Base-by-base conservation (phyloP, 2,329 filamentous ascomycete genomes). In the Akanthomyces lecanii region DNA sequence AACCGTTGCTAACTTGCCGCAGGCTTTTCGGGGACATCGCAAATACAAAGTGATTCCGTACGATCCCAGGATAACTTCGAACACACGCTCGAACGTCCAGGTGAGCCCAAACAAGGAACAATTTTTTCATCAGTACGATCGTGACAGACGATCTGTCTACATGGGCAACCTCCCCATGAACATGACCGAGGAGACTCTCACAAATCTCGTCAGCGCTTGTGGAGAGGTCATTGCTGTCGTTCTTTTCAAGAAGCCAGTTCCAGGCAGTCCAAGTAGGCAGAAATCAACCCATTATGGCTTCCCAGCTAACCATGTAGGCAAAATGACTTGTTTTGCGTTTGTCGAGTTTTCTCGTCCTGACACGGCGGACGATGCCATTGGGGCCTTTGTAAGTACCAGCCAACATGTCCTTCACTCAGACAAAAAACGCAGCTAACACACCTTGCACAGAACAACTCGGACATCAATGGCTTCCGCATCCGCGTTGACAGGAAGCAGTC, bases 141-240 rank as follows among this genome's bases (percentile, higher is more conserved):
- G 73, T 25, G 79, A 83, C 60, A 69, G 75, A 25, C 77, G 79
- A 25, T 82, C 81, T 0, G 71, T 81, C 30, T 84, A 79, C 63
- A 72, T 84, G 59, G 79, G 79, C 4, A 77, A 77, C 42, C 68
- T 85, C 7, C 79, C 81, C 3, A 44, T 67, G 4, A 67, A 72
- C 42, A 71, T 73, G 53, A 74, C 71, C 0, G 74, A 79, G 33
- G 68, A 70, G 0, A 69, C 77, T 47, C 66, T 84, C 28, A 66
- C 68, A 4, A 67, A 70, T 2, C 61, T 81, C 11, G 77, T 77
- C 44, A 67, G 71, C n/a, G 65, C 67, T 1, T 77, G 73, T 57
- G 81, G 80, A 23, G 65, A 68, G 1, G 72, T 83, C 38, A 18
- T 72, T 14, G 67, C 73, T 8, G 69, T 67, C 3, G 65, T 70